These are phyloP conservation scores for Przewalskia tangutica DNA, from an alignment of 257 asterid species.

Conservation along the genomic window DNA sequence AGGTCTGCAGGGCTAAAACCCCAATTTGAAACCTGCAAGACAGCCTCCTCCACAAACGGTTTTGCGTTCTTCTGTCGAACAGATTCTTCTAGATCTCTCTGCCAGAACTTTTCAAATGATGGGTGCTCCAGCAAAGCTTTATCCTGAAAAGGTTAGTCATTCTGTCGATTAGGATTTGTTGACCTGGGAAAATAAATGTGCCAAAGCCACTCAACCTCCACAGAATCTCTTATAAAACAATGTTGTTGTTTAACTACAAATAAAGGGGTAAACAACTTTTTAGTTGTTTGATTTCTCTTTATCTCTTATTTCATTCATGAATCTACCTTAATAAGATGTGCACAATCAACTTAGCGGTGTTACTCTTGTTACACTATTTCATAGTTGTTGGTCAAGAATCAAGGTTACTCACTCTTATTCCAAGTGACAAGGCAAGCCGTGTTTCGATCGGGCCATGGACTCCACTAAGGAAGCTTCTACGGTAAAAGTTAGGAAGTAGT, in stretches of 20 bases:
- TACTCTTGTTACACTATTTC: neutral
- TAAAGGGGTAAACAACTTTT: neutral
- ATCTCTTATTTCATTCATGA: neutral
- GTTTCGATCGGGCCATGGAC: slow-evolving; percentile 54
- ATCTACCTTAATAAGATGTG: neutral
- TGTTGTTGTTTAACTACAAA: neutral
- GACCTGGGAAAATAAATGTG: neutral
- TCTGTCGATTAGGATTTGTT: slow-evolving; percentile 12
- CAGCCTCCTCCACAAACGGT: slow-evolving; percentile 88
- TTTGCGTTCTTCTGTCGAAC: slow-evolving; percentile 56
- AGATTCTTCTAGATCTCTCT: slow-evolving; percentile 84
- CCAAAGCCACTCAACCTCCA: neutral
- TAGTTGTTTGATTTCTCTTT: neutral
- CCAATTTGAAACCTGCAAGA: slow-evolving; percentile 77
- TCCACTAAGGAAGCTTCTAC: slow-evolving; percentile 78
- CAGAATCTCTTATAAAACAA: neutral
- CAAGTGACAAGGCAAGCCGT: slow-evolving; percentile 60
- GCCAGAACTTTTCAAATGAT: slow-evolving; percentile 62
- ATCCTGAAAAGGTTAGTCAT: slow-evolving; percentile 42
- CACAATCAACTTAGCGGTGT: neutral
- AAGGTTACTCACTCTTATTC: slow-evolving; percentile 45
- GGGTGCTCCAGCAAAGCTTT: slow-evolving; percentile 49
- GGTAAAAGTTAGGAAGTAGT: slow-evolving; percentile 58
- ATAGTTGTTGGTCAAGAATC: neutral
- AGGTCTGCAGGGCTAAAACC: slow-evolving; percentile 81